These are phyloP conservation scores for Chiua sp. DNA, from an alignment of 1,284 basidiomycete species.

Conservation along the genomic window DNA sequence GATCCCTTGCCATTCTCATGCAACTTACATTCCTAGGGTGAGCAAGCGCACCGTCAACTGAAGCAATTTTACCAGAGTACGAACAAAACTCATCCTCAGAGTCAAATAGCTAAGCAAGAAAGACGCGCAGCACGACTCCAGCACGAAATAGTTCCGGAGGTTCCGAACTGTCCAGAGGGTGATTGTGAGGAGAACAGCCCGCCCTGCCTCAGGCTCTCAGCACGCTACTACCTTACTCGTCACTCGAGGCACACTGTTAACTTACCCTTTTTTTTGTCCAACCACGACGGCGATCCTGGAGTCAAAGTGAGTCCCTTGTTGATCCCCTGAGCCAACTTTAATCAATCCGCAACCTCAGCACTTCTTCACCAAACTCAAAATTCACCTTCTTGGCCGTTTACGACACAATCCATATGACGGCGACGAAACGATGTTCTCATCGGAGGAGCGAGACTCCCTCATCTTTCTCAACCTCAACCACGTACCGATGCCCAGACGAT, in stretches of 20 bases:
- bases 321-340: too few relatives aligned
- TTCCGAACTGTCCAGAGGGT: background rate
- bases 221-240: background rate
- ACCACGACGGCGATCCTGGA: too few relatives aligned
- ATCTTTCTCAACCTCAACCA: conserved; percentile 5
- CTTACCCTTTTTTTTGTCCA: too few relatives aligned
- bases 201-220: background rate
- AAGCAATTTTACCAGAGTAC: too few relatives aligned
- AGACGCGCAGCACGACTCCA: background rate
- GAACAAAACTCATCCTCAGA: too few relatives aligned
- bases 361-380: conserved; percentile 1
- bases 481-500: background rate
- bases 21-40: background rate
- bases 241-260: background rate
- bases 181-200: background rate
- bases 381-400: background rate
- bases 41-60: too few relatives aligned
- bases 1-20: too few relatives aligned
- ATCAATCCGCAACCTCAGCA: too few relatives aligned
- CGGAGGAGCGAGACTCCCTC: background rate
- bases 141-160: background rate
- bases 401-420: conserved; percentile 1
- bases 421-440: background rate
- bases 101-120: conserved; percentile 3
- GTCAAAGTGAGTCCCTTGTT: too few relatives aligned